phyloP scores from a whole-genome alignment of 345 rosid genomes.

The Rhizophora apiculata region DNA sequence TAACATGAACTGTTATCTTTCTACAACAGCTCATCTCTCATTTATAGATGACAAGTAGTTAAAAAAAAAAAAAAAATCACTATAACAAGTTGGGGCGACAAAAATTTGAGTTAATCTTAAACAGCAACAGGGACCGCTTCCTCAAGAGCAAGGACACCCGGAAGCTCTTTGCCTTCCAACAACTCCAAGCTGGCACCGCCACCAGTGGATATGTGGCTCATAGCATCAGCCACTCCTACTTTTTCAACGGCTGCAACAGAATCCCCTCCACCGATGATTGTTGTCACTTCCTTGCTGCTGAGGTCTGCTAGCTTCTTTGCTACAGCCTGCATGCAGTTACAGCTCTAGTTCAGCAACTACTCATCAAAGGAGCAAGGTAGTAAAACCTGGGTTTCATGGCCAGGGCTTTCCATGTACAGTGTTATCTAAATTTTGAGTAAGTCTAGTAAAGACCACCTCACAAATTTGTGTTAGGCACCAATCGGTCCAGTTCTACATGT shows the following conservation, averaged over 20 bases:
- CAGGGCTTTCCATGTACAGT: not conserved
- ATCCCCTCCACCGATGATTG: constrained; percentile 88
- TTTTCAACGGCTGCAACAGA: constrained; percentile 83
- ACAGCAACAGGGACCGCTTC: constrained; percentile 53
- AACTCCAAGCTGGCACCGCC: constrained; percentile 93
- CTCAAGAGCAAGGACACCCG: constrained; percentile 79
- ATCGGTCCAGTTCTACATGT: not conserved
- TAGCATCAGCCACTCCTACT: constrained; percentile 68
- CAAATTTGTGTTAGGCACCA: not conserved
- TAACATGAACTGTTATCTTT: no score
- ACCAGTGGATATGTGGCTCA: constrained; percentile 92
- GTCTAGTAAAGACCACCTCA: not conserved
- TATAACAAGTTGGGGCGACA: not conserved
- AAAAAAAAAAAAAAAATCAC: not conserved
- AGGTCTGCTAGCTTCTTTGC: constrained; percentile 93
- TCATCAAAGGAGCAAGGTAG: not conserved
- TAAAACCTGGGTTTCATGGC: not conserved
- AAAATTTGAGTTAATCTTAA: constrained; percentile 27
- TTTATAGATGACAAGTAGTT: not conserved
- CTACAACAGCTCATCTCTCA: constrained; percentile 10
- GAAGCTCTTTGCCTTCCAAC: constrained; percentile 80
- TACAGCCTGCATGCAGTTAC: constrained; percentile 48
- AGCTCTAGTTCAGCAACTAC: constrained; percentile 8
- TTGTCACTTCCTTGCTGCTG: constrained; percentile 74
- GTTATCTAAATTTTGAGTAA: not conserved